Conservation (phyloP, 2,329 filamentous ascomycete species). For the Penicillium sp. region DNA sequence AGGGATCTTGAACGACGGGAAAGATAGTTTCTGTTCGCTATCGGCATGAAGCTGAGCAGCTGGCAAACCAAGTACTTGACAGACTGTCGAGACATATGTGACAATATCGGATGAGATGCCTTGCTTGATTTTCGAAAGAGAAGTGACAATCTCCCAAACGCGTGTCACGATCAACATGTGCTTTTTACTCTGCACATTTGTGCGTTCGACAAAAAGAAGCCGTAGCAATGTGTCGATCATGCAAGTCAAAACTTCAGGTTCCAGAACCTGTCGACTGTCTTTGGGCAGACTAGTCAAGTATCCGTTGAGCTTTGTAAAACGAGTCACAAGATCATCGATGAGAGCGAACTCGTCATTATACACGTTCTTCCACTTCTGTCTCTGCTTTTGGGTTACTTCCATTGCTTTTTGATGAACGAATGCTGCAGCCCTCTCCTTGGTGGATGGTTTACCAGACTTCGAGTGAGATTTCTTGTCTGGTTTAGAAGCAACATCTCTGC, state of each 20-base stretch:
- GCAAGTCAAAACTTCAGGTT: constrained; percentile 45
- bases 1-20: constrained; percentile 19
- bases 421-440: constrained; percentile 4
- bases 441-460: background rate
- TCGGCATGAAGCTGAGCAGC: constrained; percentile 14
- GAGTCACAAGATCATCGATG: constrained; percentile 21
- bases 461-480: background rate
- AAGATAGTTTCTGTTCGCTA: constrained; percentile 15
- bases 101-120: constrained; percentile 45
- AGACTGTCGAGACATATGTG: constrained; percentile 32
- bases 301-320: constrained; percentile 51
- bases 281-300: constrained; percentile 47
- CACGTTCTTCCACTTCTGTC: constrained; percentile 5
- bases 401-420: constrained; percentile 2
- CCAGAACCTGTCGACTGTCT: constrained; percentile 37
- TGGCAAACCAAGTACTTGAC: constrained; percentile 34
- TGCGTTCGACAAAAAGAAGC: constrained; percentile 6
- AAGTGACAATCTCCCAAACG: constrained; percentile 6
- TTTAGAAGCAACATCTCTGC: background rate
- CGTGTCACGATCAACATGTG: constrained; percentile 38
- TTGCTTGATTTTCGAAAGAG: constrained; percentile 27
- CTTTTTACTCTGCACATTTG: constrained; percentile 34
- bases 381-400: constrained; percentile 6
- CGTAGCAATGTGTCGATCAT: constrained; percentile 24
- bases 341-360: constrained; percentile 3